Conservation (phyloP, 345 rosid species). For the Isatis tinctoria region DNA sequence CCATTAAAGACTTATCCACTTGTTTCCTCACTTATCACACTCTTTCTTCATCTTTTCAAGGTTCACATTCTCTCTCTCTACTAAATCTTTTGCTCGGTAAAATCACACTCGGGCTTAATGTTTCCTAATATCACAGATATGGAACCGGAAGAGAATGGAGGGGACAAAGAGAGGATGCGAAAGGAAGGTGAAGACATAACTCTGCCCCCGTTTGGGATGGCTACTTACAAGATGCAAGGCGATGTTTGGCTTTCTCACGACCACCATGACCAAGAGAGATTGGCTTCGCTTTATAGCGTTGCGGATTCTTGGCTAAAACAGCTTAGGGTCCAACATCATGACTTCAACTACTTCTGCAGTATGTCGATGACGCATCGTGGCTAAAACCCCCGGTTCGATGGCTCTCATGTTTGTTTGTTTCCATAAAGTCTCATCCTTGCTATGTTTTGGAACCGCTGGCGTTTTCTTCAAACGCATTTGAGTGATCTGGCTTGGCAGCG, state of each 20-base stretch:
- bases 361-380: constrained; percentile 47
- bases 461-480: constrained; percentile 1
- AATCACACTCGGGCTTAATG: background rate
- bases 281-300: constrained; percentile 73
- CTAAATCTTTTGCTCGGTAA: background rate
- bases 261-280: constrained; percentile 69
- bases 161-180: constrained; percentile 39
- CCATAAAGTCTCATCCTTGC: background rate
- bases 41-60: constrained; percentile 92
- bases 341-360: constrained; percentile 81
- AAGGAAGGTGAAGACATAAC: constrained; percentile 64
- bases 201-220: constrained; percentile 75
- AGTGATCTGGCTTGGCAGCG: constrained; percentile 9
- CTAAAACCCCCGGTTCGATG: constrained; percentile 29
- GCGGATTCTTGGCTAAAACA: constrained; percentile 99
- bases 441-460: constrained; percentile 2
- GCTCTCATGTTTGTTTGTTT: background rate
- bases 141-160: constrained; percentile 56
- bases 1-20: constrained; percentile 90
- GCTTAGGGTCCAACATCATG: constrained; percentile 89
- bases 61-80: constrained; percentile 25
- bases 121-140: constrained; percentile 17
- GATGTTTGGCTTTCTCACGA: constrained; percentile 79
- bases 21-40: constrained; percentile 97
- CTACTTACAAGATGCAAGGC: constrained; percentile 98